Conservation (phyloP, 2,329 filamentous ascomycete species). For the Ascosphaera apis region DNA sequence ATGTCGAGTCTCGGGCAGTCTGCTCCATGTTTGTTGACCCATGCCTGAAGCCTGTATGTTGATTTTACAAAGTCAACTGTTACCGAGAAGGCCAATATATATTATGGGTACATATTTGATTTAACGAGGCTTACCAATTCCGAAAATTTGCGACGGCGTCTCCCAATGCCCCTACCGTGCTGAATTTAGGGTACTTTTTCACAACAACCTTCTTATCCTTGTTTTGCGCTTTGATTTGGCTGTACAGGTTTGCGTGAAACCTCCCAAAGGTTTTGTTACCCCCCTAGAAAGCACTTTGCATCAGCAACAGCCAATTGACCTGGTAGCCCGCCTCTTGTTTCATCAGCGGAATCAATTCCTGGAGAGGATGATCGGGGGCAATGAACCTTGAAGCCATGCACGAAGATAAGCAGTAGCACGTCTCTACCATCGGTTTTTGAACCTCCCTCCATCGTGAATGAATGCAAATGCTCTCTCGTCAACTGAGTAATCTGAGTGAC, state of each 20-base stretch:
- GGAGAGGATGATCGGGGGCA: conserved; percentile 1
- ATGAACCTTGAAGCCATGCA: conserved; percentile 26
- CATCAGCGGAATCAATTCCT: conserved; percentile 2
- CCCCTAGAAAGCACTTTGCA: conserved; percentile 13
- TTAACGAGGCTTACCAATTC: conserved; percentile 24
- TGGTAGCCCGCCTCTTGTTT: neutral
- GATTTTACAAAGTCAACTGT: too few relatives aligned
- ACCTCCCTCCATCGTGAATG: too few relatives aligned
- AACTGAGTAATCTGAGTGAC: too few relatives aligned
- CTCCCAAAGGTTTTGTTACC: conserved; percentile 25
- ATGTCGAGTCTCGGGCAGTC: too few relatives aligned
- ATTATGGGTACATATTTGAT: too few relatives aligned
- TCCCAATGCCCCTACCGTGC: conserved; percentile 25
- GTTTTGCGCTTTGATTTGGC: conserved; percentile 19
- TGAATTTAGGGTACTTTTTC: conserved; percentile 26
- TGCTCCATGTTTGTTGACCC: too few relatives aligned
- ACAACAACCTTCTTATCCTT: conserved; percentile 19
- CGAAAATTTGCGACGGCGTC: conserved; percentile 23
- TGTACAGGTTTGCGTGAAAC: conserved; percentile 22
- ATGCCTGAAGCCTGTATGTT: too few relatives aligned
- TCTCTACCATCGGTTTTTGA: too few relatives aligned
- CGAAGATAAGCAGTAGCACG: conserved; percentile 21
- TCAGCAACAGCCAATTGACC: too few relatives aligned
- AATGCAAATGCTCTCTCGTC: too few relatives aligned
- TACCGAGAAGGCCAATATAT: too few relatives aligned